Percentiles rank a stretch among this genome's conserved stretches.
phyloP scores from a whole-genome alignment of 2,329 filamentous ascomycete genomes.

The Xylaria sp. region DNA sequence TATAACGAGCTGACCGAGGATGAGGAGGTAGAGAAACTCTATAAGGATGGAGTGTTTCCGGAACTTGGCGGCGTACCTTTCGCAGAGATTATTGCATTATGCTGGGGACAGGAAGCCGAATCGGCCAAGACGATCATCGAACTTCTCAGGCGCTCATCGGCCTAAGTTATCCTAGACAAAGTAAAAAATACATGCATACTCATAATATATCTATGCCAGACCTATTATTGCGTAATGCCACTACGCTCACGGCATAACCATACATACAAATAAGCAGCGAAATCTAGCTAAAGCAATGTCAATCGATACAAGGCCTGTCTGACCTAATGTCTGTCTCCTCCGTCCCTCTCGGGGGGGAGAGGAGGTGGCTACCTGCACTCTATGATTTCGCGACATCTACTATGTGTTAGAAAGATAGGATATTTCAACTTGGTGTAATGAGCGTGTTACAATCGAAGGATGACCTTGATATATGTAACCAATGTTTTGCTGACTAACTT shows the following conservation, averaged over 20 bases:
- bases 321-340: not conserved
- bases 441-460: no score
- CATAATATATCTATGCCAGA: not conserved
- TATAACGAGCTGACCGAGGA: slow-evolving; percentile 26
- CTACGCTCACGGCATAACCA: not conserved
- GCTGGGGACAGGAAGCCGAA: slow-evolving; percentile 22
- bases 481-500: no score
- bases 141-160: slow-evolving; percentile 11
- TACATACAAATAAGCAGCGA: not conserved
- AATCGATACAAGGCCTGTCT: not conserved
- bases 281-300: not conserved
- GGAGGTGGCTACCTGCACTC: no score
- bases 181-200: slow-evolving; percentile 14
- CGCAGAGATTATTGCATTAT: slow-evolving; percentile 20
- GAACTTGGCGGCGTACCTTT: slow-evolving; percentile 15
- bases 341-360: no score
- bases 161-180: slow-evolving; percentile 9
- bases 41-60: slow-evolving; percentile 19
- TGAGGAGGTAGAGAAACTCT: slow-evolving; percentile 24
- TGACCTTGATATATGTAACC: no score
- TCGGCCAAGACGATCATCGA: slow-evolving; percentile 19
- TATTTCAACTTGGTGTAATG: no score
- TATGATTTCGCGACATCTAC: no score
- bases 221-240: slow-evolving; percentile 10
- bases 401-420: no score